Base-by-base conservation (phyloP, 2,329 filamentous ascomycete species). In the Fusarium tanahbumbuense region DNA sequence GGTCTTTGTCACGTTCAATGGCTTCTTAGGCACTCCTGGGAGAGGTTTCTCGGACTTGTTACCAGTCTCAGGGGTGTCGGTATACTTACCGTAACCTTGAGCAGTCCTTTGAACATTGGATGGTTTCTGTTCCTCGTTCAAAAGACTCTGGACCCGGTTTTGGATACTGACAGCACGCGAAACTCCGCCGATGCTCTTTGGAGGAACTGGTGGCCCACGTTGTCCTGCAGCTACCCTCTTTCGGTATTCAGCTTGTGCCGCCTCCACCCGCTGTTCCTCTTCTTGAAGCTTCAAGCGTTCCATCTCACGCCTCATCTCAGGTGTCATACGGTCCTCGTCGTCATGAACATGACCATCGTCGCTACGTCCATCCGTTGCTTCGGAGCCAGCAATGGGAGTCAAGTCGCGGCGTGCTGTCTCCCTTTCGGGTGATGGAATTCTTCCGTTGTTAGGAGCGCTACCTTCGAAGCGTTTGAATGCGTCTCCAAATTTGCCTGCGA, bases 381-480 rank as follows among this genome's bases (percentile, higher is more conserved):
- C 93, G 0, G 92, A 94, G 13, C 92, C 92, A 7, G 89, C 88
- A 54, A 94, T 93, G 0, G 93, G 91, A 16, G 91, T 92, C 40
- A 92, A 81, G 73, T 80, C 85, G 79, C 79, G 84, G 64, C 76
- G 85, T 70, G 81, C 85, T 28, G 79, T 74, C 56, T 84, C 83
- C 72, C 84, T 85, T 27, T 83, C 79, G 6, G 85, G 86, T 8
- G 86, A 87, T 3, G 85, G 82, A 16, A 83, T 83, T 37, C 84
- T 81, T 9, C 77, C 18, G 73, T 75, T 13, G 71, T 68, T 23
- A 50, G 69, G 74, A 76, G 64, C 79, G 63, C 84, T 87, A 25
- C 83, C 85, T 78, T 99, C 96, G 73, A 98, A 98, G 8, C 92
- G 88, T 76, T 95, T 93, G 82, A 98, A 98, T 5, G 95, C 94